Base-by-base conservation (phyloP, 345 rosid genomes). In the Populus alba region DNA sequence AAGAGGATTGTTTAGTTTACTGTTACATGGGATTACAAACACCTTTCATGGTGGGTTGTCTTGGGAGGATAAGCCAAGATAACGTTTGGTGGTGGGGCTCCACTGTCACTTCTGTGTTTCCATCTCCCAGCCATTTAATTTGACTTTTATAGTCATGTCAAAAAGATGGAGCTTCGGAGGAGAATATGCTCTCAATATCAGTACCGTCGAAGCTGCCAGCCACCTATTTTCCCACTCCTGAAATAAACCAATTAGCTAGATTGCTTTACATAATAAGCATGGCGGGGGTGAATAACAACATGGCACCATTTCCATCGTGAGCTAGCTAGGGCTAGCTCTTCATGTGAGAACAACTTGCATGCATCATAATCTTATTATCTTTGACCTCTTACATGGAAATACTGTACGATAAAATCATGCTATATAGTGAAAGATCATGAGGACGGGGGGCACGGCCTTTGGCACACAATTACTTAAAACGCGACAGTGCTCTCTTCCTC, bases 51-150 rank as follows among this genome's bases (percentile, higher is more conserved):
- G 91, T 82, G 86, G 81, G 73, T 18, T 77, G 81, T 61, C 59
- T 73, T 66, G 68, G 61, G 55, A 83, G 81, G 89, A 85, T 84
- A 79, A 84, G 79, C 81, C 66, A 82, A 66, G 90, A 87, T 85
- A 85, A 89, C 85, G 85, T 71, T 79, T 27, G 79, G 83, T 33
- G 79, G 83, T 82, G 88, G 88, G 81, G 78, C 65, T 76, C 86
- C 83, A 83, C 85, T 73, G 22, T 61, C 22, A 12, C 51, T 8
- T 39, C 6, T 35, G 6, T 27, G 20, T 77, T 45, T 43, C 68
- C 74, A 20, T 25, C 67, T 43, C 66, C 7, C 16, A 15, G n/a
- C 72, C 76, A 66, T 72, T 51, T 41, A 41, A 41, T 41, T 72
- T 78, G 66, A 79, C 77, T 79, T 78, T 0, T 1, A 0, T 4